These are phyloP conservation scores for Ophiostoma tasmaniense DNA, from an alignment of 2,329 filamentous ascomycete genomes.

Conservation along the genomic window DNA sequence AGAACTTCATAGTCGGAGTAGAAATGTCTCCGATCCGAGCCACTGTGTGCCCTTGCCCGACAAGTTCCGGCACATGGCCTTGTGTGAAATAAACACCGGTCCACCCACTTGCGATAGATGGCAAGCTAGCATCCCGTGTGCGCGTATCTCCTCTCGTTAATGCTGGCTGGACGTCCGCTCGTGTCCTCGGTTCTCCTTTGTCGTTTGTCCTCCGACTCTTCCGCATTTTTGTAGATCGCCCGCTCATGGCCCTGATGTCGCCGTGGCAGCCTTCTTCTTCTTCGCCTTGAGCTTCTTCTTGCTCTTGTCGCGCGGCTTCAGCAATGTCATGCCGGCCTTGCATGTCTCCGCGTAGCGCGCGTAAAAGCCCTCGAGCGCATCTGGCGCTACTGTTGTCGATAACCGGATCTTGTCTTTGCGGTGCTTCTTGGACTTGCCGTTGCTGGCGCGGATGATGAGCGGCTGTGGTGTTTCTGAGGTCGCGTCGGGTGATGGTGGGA, in stretches of 20 bases:
- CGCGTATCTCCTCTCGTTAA: too few species aligned
- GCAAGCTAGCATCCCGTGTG: too few species aligned
- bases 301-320: constrained; percentile 91
- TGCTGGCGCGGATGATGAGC: constrained; percentile 73
- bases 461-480: constrained; percentile 45
- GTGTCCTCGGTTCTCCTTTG: neutral
- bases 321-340: constrained; percentile 74
- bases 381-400: constrained; percentile 71
- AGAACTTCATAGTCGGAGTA: neutral
- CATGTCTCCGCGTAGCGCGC: constrained; percentile 79
- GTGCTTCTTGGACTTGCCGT: constrained; percentile 60
- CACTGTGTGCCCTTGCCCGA: neutral
- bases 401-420: constrained; percentile 59
- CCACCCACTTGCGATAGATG: too few species aligned
- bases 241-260: constrained; percentile 11
- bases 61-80: too few species aligned
- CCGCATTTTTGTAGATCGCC: neutral
- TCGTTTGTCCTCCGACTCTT: neutral
- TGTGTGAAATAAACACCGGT: too few species aligned
- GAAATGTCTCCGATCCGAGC: neutral
- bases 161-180: too few species aligned
- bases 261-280: constrained; percentile 48
- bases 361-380: constrained; percentile 74
- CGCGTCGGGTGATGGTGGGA: constrained; percentile 29
- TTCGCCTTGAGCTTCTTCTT: constrained; percentile 76